Base-by-base conservation (phyloP, 148 eudicot species). In the Heliamphora exappendiculata region DNA sequence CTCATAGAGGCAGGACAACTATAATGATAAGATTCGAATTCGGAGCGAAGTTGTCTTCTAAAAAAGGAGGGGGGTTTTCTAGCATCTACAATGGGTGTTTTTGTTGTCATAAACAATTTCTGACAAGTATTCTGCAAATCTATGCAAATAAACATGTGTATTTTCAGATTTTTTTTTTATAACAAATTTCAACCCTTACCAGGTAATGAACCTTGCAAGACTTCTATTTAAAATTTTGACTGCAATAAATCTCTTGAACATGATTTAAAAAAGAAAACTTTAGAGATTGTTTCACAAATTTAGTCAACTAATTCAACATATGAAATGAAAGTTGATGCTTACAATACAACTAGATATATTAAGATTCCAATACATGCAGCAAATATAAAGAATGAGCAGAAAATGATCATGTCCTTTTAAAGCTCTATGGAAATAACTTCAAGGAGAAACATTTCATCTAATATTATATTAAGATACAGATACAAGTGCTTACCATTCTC, bases 401-500 rank as follows among this genome's bases (percentile, higher is more conserved):
- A 14, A 58, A 28, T 45, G 70, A 45, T 29, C 20, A 29, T 10
- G 39, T 29, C 24, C 26, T 44, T 44, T 39, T 39, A 39, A 74
- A 59, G 9, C 70, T 75, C 14, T 63, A 44, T 0, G 22, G 41
- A 44, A 47, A 41, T 41, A 58, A 16, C 57, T n/a, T 20, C 59
- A 63, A 1, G 28, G 62, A 78, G 44, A 44, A 69, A 8, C 24
- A 41, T 1, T 33, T 67, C 26, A 12, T 28, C 22, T 24, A 6
- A 14, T 17, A 24, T 66, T 5, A 31, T 11, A 22, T 22, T 44
- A 50, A 74, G 58, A 74, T 14, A 63, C 22, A 51, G 9, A 44
- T 31, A 29, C 10, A 67, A 37, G 42, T 24, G 62, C 84, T 79
- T 76, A 93, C 97, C 88, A 66, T 84, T 79, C 57, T 67, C 75